Evolutionary conservation across 1,284 basidiomycete genomes (phyloP).

Genomic region (Apiotrichum gracile): DNA sequence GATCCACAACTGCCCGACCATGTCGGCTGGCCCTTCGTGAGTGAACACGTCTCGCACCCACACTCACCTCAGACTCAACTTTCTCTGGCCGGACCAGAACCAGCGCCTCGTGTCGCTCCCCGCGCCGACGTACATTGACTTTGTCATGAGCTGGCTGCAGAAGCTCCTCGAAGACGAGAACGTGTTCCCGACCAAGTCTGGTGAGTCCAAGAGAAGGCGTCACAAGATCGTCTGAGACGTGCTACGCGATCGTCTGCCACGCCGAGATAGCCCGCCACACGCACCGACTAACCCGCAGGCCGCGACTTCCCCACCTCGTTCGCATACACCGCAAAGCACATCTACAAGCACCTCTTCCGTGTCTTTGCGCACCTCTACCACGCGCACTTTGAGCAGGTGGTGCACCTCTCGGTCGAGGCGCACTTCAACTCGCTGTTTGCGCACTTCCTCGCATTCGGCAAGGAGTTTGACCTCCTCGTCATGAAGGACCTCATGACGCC

Average conservation of each 20-base stretch:
- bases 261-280: no score
- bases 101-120: slow-evolving; percentile 89
- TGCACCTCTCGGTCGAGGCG: slow-evolving; percentile 90
- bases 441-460: slow-evolving; percentile 85
- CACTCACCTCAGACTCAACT: slow-evolving; percentile 64
- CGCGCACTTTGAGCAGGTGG: slow-evolving; percentile 81
- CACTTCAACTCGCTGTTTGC: slow-evolving; percentile 98
- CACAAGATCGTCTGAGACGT: no score
- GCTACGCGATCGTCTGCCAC: no score
- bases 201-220: no score
- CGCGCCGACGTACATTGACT: slow-evolving; percentile 96
- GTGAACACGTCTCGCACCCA: slow-evolving; percentile 27
- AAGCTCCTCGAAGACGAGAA: slow-evolving; percentile 87
- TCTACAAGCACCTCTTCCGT: slow-evolving; percentile 92
- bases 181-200: slow-evolving; percentile 91
- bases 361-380: slow-evolving; percentile 98
- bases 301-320: slow-evolving; percentile 86
- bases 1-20: slow-evolving; percentile 77
- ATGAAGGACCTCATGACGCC: slow-evolving; percentile 62
- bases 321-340: slow-evolving; percentile 87
- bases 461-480: slow-evolving; percentile 80
- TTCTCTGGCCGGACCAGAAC: slow-evolving; percentile 96
- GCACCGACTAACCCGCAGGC: slow-evolving; percentile 57
- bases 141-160: slow-evolving; percentile 98
- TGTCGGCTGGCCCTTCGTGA: slow-evolving; percentile 85